phyloP scores from a whole-genome alignment of 2,329 filamentous ascomycete genomes.

The Aspergillus texensis region DNA sequence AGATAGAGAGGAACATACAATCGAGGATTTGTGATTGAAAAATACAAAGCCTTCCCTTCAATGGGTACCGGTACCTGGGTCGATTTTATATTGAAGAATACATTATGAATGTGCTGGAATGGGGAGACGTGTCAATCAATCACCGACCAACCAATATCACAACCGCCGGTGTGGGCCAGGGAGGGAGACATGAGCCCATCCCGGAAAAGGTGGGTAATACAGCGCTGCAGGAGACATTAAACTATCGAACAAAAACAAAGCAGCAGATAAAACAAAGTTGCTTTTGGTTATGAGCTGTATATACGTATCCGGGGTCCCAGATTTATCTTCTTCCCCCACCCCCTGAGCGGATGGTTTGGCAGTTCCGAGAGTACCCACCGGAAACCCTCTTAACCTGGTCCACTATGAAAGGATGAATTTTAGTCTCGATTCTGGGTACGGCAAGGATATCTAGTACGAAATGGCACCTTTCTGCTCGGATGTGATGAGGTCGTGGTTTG shows the following conservation, averaged over 20 bases:
- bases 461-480: not conserved
- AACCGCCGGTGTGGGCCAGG: not conserved
- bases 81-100: not conserved
- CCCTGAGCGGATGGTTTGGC: not conserved
- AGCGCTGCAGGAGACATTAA: not conserved
- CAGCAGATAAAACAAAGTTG: not conserved
- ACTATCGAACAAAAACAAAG: not conserved
- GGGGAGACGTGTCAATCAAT: not conserved
- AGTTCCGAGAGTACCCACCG: not conserved
- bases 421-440: not conserved
- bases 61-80: not conserved
- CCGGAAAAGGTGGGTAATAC: not conserved
- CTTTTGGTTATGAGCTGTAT: not conserved
- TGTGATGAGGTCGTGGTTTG: not conserved
- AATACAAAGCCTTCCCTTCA: not conserved
- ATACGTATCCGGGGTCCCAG: not conserved
- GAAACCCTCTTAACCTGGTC: too few species aligned
- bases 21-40: not conserved
- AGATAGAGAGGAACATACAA: not conserved
- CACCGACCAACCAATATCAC: not conserved
- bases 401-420: not conserved
- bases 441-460: not conserved
- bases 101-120: not conserved
- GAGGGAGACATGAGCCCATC: not conserved
- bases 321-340: not conserved